A percentile compares a stretch with the other conserved stretches of the same genome.
phyloP scores from a whole-genome alignment of 2,329 filamentous ascomycete genomes.

The Endoconidiophora laricicola region DNA sequence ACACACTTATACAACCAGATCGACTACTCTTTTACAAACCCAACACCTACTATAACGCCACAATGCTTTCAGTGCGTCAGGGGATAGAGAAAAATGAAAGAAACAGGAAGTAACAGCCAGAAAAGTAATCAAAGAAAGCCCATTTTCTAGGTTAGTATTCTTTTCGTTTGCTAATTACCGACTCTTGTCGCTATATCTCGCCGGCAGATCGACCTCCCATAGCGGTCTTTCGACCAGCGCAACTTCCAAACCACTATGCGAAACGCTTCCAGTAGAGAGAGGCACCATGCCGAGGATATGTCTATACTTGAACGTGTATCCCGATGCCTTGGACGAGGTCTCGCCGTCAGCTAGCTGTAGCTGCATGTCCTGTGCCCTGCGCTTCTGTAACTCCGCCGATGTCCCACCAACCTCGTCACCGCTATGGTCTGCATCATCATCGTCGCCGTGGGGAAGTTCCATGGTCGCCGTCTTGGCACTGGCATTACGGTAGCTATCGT shows the following conservation, averaged over 20 bases:
- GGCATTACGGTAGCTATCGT: conserved; percentile 9
- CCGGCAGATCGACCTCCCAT: conserved; percentile 65
- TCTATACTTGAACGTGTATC: conserved; percentile 84
- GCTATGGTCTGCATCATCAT: conserved; percentile 26
- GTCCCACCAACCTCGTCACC: conserved; percentile 15
- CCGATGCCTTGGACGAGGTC: conserved; percentile 30
- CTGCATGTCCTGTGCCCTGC: conserved; percentile 6
- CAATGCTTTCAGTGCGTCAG: no score
- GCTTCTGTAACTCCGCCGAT: conserved; percentile 4
- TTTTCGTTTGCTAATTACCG: no score
- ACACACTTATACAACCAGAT: no score
- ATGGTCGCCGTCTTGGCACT: conserved; percentile 15
- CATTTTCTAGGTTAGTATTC: no score
- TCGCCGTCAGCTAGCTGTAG: conserved; percentile 19
- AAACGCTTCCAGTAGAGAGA: conserved; percentile 19
- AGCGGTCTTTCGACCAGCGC: conserved; percentile 74
- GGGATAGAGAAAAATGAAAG: no score
- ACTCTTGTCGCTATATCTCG: conserved; percentile 32
- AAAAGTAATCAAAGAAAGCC: no score
- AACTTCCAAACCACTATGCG: conserved; percentile 46
- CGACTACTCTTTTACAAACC: no score
- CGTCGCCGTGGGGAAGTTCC: conserved; percentile 13
- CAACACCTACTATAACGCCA: no score
- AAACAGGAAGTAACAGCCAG: no score
- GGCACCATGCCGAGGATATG: conserved; percentile 65